Conservation (phyloP, 306 rosid species). For the Castanospermum australe region DNA sequence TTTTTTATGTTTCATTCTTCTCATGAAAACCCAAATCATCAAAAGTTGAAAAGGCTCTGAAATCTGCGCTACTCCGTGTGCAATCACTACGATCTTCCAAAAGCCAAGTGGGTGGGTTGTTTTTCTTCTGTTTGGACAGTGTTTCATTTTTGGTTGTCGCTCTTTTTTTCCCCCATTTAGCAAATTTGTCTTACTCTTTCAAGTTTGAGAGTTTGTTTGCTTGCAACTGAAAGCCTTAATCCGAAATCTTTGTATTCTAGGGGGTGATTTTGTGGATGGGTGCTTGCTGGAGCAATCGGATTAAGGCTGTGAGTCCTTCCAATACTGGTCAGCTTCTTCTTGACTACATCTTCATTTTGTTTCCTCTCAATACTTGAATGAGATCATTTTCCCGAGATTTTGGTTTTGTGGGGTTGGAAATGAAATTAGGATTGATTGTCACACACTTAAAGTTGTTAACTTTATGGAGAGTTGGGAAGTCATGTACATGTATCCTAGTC, state of each 20-base stretch:
- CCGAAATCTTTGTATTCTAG: slow-evolving; percentile 14
- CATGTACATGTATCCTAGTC: not conserved
- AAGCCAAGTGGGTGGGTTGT: slow-evolving; percentile 26
- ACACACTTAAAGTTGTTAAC: slow-evolving; percentile 10
- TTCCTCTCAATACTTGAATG: not conserved
- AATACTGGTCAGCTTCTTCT: slow-evolving; percentile 54
- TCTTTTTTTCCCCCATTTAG: not conserved
- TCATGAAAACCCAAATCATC: slow-evolving; percentile 36
- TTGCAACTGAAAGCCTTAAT: slow-evolving; percentile 31
- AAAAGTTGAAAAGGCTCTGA: slow-evolving; percentile 5
- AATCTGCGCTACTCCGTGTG: slow-evolving; percentile 23
- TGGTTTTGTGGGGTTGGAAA: slow-evolving; percentile 1
- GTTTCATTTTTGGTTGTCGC: not conserved
- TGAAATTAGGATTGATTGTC: not conserved
- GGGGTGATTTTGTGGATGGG: slow-evolving; percentile 68
- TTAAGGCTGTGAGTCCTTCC: slow-evolving; percentile 69
- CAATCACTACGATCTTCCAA: slow-evolving; percentile 37
- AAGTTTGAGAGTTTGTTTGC: slow-evolving; percentile 14
- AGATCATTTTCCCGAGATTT: not conserved
- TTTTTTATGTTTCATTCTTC: slow-evolving; percentile 19
- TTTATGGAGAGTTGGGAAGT: slow-evolving; percentile 20
- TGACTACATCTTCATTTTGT: not conserved
- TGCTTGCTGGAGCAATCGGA: slow-evolving; percentile 82
- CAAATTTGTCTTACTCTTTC: slow-evolving; percentile 5
- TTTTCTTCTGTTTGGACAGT: slow-evolving; percentile 14